A percentile compares a stretch with the other conserved stretches of the same genome.
Evolutionary conservation across 202 grass and related monocot species (phyloP).

Genomic region (Saccharum hybrid): DNA sequence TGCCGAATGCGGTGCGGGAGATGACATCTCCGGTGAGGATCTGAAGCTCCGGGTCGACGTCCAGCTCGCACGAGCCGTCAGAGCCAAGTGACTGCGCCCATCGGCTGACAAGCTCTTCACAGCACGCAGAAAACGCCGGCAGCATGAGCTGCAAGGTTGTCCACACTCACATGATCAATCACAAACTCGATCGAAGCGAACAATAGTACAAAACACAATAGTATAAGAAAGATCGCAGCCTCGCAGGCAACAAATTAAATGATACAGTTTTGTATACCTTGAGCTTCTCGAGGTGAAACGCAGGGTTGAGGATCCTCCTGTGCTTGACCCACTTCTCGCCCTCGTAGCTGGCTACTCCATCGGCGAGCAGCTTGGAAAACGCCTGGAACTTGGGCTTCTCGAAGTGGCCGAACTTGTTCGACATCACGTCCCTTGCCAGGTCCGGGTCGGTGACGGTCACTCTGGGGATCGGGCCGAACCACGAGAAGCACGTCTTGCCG

Average conservation of each 20-base stretch:
- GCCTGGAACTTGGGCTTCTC: constrained; percentile 40
- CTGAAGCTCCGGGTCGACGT: constrained; percentile 58
- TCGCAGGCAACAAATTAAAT: not conserved
- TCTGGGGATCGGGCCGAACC: constrained; percentile 53
- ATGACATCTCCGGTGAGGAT: constrained; percentile 74
- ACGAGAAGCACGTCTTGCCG: constrained; percentile 51
- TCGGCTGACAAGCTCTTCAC: constrained; percentile 51
- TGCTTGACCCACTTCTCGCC: constrained; percentile 81
- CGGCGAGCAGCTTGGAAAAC: constrained; percentile 31
- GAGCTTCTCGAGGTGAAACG: constrained; percentile 69
- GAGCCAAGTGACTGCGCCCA: constrained; percentile 51
- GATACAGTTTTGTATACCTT: constrained; percentile 46
- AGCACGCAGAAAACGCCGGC: constrained; percentile 62
- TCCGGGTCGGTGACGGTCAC: constrained; percentile 49
- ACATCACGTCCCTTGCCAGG: constrained; percentile 46
- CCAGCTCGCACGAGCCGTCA: constrained; percentile 50
- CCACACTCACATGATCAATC: not conserved
- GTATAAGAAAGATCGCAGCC: not conserved
- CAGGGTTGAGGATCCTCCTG: constrained; percentile 76
- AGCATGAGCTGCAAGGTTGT: constrained; percentile 53
- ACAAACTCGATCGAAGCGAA: not conserved
- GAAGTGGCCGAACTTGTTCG: constrained; percentile 59
- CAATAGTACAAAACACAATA: not conserved
- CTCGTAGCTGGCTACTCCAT: constrained; percentile 39
- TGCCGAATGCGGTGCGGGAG: constrained; percentile 75